Base-by-base conservation (phyloP, 371 early-diverging fungal genomes). In the Mucor mucedo region DNA sequence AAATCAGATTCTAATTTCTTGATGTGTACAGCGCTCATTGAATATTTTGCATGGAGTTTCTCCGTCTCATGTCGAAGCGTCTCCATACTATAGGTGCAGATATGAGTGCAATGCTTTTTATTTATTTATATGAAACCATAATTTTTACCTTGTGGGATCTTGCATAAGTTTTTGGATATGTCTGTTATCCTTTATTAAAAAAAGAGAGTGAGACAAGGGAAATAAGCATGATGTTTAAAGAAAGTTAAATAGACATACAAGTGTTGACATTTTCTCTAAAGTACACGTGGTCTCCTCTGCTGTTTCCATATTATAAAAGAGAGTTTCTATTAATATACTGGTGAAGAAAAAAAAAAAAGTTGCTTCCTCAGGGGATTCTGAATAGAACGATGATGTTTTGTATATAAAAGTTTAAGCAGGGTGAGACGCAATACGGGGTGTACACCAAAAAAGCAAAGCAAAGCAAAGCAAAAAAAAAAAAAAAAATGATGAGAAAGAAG, bases 1-100 rank as follows among this genome's bases (percentile, higher is more conserved):
- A 90, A 67, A 42, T 89, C 89, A 62, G 87, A 84, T 44, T 84
- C 76, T n/a, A 86, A 69, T 49, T 86, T 86, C 62, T 87, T 84
- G 48, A 88, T 71, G 13, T 66, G 58, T 5, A 68, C 62, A 49
- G 77, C 76, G 48, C 84, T 80, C 28, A 76, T 55, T 35, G 67
- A 55, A 38, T 73, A 72, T 47, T 67, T 75, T 39, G 74, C 76
- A 50, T 73, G 39, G 5, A 82, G 68, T 47, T 79, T 74, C 49
- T 63, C 68, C 6, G 74, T 60, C 38, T 80, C 74, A 6, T 59
- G 44, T 49, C 68, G 73, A 53, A 86, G 58, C 52, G 66, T 44
- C 48, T 81, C 70, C 4, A 79, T 65, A 50, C 77, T 68, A 29
- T 66, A 47, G 29, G 71, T 66, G 3, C 16, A 8, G 28, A 21